Evolutionary conservation across 495 filamentous ascomycete species (phyloP).

Genomic region (Chaetomidium leptoderma): DNA sequence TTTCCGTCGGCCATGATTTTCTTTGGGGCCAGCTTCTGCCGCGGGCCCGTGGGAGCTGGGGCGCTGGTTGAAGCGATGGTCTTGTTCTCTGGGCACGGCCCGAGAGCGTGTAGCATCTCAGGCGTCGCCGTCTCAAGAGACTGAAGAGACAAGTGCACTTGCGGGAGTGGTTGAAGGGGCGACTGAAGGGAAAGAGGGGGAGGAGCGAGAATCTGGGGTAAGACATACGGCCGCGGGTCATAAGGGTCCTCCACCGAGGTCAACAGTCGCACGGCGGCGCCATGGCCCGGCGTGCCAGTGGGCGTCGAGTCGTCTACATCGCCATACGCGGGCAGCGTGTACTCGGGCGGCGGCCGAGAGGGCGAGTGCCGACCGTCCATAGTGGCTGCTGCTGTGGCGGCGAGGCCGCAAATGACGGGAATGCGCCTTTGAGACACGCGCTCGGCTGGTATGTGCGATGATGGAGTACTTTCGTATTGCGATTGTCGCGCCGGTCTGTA

Average conservation of each 20-base stretch:
- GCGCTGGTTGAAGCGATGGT: not conserved
- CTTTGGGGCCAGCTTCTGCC: constrained; percentile 7
- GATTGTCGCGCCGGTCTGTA: constrained; percentile 7
- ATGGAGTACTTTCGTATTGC: not conserved
- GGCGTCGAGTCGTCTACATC: constrained; percentile 44
- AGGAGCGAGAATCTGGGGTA: constrained; percentile 28
- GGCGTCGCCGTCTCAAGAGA: constrained; percentile 3
- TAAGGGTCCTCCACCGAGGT: constrained; percentile 47
- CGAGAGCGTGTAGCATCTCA: constrained; percentile 7
- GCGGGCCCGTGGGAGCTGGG: constrained; percentile 10
- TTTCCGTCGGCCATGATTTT: constrained; percentile 4
- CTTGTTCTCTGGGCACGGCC: constrained; percentile 1
- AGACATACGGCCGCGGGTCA: constrained; percentile 41
- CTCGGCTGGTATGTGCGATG: not conserved
- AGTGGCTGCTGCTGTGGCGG: constrained; percentile 26
- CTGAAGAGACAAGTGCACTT: not conserved
- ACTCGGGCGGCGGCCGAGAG: constrained; percentile 41
- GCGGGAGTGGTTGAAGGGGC: constrained; percentile 18
- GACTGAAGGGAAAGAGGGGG: constrained; percentile 28
- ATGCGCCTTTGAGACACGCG: constrained; percentile 14
- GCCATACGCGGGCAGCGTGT: constrained; percentile 46
- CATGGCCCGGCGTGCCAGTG: constrained; percentile 31
- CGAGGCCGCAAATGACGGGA: constrained; percentile 21
- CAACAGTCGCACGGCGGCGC: constrained; percentile 47
- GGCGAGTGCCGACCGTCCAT: constrained; percentile 47